Evolutionary conservation across 345 rosid species (phyloP).

Genomic region (Citrus medica): DNA sequence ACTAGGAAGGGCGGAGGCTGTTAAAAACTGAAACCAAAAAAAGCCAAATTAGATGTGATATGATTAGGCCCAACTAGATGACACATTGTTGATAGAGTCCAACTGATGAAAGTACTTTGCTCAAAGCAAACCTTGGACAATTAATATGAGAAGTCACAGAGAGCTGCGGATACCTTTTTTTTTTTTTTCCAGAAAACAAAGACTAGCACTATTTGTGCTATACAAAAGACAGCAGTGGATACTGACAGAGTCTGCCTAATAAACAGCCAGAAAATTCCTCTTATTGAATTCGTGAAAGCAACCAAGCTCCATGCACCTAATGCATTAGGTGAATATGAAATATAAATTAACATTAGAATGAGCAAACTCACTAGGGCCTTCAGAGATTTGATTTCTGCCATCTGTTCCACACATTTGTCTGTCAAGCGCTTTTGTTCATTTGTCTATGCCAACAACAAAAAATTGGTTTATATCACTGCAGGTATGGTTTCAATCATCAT

Average conservation of each 20-base stretch:
- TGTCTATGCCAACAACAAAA: slow-evolving; percentile 45
- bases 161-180: background rate
- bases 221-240: background rate
- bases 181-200: too few relatives aligned
- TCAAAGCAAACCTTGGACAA: background rate
- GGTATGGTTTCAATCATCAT: background rate
- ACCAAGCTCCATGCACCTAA: background rate
- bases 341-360: background rate
- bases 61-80: background rate
- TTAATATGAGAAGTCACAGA: background rate
- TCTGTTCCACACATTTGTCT: slow-evolving; percentile 61
- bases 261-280: background rate
- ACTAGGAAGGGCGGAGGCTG: background rate
- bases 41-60: too few relatives aligned
- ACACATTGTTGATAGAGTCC: background rate
- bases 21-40: background rate
- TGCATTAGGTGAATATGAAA: background rate
- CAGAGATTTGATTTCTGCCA: slow-evolving; percentile 65
- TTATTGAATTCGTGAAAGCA: background rate
- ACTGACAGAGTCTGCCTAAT: background rate
- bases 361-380: slow-evolving; percentile 49
- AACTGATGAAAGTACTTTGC: background rate
- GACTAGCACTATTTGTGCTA: too few relatives aligned
- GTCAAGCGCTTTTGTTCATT: slow-evolving; percentile 57
- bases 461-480: background rate